Percentiles rank a stretch among this genome's conserved stretches.
These are phyloP conservation scores for Colletotrichum karsti DNA, from an alignment of 2,329 filamentous ascomycete species.

Conservation along the genomic window DNA sequence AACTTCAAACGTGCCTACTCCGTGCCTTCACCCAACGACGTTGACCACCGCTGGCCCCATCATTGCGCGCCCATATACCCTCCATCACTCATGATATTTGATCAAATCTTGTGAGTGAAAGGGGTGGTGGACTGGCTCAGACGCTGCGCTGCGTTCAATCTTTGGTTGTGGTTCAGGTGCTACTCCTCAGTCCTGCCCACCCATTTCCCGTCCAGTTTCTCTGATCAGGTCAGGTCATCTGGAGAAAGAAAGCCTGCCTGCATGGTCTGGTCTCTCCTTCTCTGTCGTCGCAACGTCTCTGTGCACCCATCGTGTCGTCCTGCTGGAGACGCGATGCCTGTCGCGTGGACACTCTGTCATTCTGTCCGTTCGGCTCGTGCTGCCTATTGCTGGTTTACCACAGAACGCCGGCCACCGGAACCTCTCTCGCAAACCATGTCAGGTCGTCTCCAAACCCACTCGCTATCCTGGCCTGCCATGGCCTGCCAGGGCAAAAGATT, in stretches of 20 bases:
- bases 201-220: neutral
- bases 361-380: neutral
- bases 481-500: constrained; percentile 1
- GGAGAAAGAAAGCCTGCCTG: neutral
- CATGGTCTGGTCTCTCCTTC: constrained; percentile 4
- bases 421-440: constrained; percentile 2
- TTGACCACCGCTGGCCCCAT: constrained; percentile 11
- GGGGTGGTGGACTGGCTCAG: neutral
- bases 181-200: neutral
- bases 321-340: constrained; percentile 7
- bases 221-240: neutral
- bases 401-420: neutral
- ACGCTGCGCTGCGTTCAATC: neutral
- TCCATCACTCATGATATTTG: constrained; percentile 21
- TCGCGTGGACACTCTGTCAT: constrained; percentile 2
- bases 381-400: neutral
- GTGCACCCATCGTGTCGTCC: constrained; percentile 3
- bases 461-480: neutral
- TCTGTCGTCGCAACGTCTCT: constrained; percentile 9
- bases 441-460: constrained; percentile 10
- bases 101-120: neutral
- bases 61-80: constrained; percentile 27
- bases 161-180: neutral
- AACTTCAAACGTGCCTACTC: constrained; percentile 49
- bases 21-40: constrained; percentile 35